These are phyloP conservation scores for Salix purpurea DNA, from an alignment of 345 rosid genomes.

Conservation along the genomic window DNA sequence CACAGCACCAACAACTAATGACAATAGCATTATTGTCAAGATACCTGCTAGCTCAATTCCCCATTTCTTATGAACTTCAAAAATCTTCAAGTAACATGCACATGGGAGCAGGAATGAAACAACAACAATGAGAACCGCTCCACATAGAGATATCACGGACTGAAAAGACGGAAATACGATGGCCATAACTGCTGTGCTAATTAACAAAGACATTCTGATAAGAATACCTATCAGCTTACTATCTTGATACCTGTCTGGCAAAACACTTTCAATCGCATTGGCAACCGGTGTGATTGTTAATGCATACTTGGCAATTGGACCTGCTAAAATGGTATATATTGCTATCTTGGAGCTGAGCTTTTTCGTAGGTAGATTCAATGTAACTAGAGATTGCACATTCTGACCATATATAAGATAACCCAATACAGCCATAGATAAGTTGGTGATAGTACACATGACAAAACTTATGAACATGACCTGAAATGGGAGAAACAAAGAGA, in stretches of 20 bases:
- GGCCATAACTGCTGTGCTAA: conserved; percentile 50
- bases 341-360: conserved; percentile 53
- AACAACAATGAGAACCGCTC: conserved; percentile 51
- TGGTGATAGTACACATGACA: conserved; percentile 38
- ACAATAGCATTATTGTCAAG: conserved; percentile 22
- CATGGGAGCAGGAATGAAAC: conserved; percentile 50
- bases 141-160: conserved; percentile 53
- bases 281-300: conserved; percentile 53
- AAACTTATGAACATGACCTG: conserved; percentile 59
- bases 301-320: conserved; percentile 58
- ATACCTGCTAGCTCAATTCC: conserved; percentile 33
- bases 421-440: conserved; percentile 48
- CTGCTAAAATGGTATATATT: conserved; percentile 59
- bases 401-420: conserved; percentile 66
- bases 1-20: conserved; percentile 30
- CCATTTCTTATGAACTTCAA: conserved; percentile 27
- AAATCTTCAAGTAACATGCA: conserved; percentile 52
- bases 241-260: conserved; percentile 31
- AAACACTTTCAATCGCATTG: conserved; percentile 31
- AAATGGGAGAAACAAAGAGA: background rate
- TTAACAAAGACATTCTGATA: conserved; percentile 37
- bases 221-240: conserved; percentile 18
- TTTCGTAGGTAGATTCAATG: conserved; percentile 46
- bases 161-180: conserved; percentile 47
- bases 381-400: conserved; percentile 42